Base-by-base conservation (phyloP, 2,329 filamentous ascomycete species). In the Epichloe baconii region DNA sequence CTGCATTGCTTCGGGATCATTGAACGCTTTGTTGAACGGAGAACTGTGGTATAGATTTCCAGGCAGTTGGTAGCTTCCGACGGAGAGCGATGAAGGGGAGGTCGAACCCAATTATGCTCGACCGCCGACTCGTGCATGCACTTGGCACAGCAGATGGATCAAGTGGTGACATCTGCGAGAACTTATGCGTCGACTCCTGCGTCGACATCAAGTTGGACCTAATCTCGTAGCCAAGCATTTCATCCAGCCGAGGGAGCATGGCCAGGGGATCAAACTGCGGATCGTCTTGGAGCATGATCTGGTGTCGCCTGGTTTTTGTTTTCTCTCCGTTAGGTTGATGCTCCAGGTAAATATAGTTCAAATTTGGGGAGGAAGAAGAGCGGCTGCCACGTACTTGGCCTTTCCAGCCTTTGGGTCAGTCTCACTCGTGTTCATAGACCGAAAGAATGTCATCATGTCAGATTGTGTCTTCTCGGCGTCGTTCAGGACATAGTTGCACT, bases 401-500 rank as follows among this genome's bases (percentile, higher is more conserved):
- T 83, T 88, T 49, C 81, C 84, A 47, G 83, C 85, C 52, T 81
- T 75, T 1, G 78, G 76, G 65, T 95, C 87, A 26, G 88, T 72
- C 19, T 78, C 80, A 52, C 77, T 77, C 17, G 49, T 64, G 47
- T 64, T 57, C 56, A 83, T 65, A 7, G 76, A 68, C 48, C 75
- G 79, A 55, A 86, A 72, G 62, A 89, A 79, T 2, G 79, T 71
- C 56, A 78, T 76, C 77, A 97, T 87, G 57, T 80, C 80, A 54
- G 82, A 78, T 58, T 88, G 83, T 38, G 86, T 82, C 57, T 79
- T 82, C 65, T 90, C 83, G 2, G 83, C 82, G 62, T 97, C 93
- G 3, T 78, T 76, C 45, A 96, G 80, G 23, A 95, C 80, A 64
- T 95, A 98, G 38, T 77, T 76, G 60, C 86, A 95, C 68, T 98